Evolutionary conservation across 805 yeast species (phyloP), one percentile per base, ranked within the genome.

Genomic region (Starmerella apicola): DNA sequence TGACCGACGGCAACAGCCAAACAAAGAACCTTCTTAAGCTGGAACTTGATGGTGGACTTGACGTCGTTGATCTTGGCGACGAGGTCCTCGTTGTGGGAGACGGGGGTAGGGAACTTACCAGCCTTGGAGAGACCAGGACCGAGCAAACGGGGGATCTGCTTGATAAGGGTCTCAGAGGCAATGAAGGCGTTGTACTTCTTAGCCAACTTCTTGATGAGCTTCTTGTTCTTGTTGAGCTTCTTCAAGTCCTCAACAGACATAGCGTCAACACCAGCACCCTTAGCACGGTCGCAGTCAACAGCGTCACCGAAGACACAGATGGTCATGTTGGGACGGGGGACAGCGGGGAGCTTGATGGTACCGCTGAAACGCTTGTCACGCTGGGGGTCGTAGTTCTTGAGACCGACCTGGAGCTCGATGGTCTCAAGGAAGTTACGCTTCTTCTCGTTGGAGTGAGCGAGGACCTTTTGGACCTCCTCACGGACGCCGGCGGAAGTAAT

Each of bases 331-430:
- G 99, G 99, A 79, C 99, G 93, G 76, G 98, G 98, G 57, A 93
- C 95, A 66, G 78, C 79, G 66, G 99, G 99, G 62, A 91, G 77
- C 74, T 79, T 91, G 74, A 91, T 79, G 66, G 97, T 65, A 75
- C 99, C 99, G 68, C 97, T 88, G 96, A 91, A 91, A 85, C 99
- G 97, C 86, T 91, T 91, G 74, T 91, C 99, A 83, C 98, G 86
- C 78, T 91, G 98, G 67, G 99, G 97, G 70, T 91, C 99, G 74
- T 91, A 91, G 94, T 91, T 91, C 86, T 91, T 91, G 62, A 91
- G 79, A 71, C 98, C 98, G 65, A 91, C 94, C 76, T 91, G 98
- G 67, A 91, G 78, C 76, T 91, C 99, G 63, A 91, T 86, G 70
- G 99, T 88, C 81, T 91, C 99, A 72, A 88, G 81, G 76, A 91